phyloP scores from a whole-genome alignment of 139 green algal species.

The Monoraphidium neglectum region DNA sequence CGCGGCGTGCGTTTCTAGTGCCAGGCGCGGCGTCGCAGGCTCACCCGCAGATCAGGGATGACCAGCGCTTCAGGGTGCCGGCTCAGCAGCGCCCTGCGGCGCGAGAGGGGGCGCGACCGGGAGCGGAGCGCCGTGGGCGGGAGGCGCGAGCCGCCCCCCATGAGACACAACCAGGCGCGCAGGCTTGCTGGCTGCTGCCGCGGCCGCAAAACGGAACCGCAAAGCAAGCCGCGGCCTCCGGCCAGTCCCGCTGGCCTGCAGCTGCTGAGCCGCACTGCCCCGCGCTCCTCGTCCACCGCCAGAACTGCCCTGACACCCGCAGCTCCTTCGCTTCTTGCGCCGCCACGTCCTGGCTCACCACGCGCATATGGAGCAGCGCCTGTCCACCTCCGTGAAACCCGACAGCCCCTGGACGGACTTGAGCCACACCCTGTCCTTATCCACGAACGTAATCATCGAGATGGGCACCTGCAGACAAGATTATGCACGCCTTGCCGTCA shows the following conservation, averaged over 20 bases:
- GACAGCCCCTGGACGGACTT: conserved; percentile 27
- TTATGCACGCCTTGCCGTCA: too few relatives aligned
- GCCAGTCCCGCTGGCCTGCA: not conserved
- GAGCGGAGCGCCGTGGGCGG: not conserved
- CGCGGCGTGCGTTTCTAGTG: too few relatives aligned
- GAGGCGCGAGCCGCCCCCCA: not conserved
- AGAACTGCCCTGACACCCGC: too few relatives aligned
- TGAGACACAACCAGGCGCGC: too few relatives aligned
- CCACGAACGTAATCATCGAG: conserved; percentile 29
- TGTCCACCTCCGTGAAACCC: conserved; percentile 19
- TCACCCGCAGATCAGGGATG: conserved; percentile 17
- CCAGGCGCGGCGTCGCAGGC: too few relatives aligned
- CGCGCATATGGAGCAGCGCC: conserved; percentile 16
- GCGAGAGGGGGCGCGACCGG: too few relatives aligned
- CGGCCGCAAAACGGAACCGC: too few relatives aligned
- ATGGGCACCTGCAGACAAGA: conserved; percentile 24
- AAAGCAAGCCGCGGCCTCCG: too few relatives aligned
- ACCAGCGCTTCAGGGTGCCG: conserved; percentile 29
- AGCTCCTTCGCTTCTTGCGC: too few relatives aligned
- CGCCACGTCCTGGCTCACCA: too few relatives aligned
- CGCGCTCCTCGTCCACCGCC: not conserved
- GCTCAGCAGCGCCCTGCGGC: conserved; percentile 30
- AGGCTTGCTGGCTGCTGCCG: not conserved
- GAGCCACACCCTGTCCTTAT: conserved; percentile 35
- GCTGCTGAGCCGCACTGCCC: not conserved